These are phyloP conservation scores for Prunus mume DNA, from an alignment of 306 rosid genomes.

Conservation along the genomic window DNA sequence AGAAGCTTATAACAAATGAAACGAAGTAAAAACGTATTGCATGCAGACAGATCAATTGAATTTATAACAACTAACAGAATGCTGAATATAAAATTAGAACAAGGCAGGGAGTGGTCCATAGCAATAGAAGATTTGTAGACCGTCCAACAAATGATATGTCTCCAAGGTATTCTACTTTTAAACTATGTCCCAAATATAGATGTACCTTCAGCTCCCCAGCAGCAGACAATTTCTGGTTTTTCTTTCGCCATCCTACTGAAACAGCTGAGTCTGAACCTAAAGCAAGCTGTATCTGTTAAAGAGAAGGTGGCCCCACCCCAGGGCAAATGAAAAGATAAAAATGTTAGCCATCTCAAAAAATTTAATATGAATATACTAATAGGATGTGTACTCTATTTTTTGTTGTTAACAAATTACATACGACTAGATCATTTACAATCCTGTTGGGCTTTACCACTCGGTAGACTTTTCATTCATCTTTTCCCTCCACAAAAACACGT, in stretches of 20 bases:
- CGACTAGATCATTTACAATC: neutral
- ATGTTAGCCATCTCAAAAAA: neutral
- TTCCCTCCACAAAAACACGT: neutral
- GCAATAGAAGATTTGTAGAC: neutral
- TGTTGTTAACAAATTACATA: neutral
- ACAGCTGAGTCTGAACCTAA: slow-evolving; percentile 79
- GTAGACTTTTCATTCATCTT: neutral
- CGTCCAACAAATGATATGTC: neutral
- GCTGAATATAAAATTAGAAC: neutral
- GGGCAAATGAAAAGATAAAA: slow-evolving; percentile 13
- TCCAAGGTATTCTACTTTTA: neutral
- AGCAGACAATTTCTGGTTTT: slow-evolving; percentile 68
- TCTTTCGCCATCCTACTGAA: slow-evolving; percentile 87
- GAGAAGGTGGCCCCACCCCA: slow-evolving; percentile 12
- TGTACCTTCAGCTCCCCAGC: slow-evolving; percentile 88
- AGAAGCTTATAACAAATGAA: neutral
- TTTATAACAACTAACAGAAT: neutral
- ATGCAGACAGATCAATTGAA: neutral
- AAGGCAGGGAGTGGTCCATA: neutral
- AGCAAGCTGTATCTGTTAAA: slow-evolving; percentile 69
- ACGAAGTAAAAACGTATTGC: neutral
- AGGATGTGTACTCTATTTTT: neutral
- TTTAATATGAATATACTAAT: neutral
- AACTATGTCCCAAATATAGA: slow-evolving; percentile 12
- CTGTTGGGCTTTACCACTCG: neutral